A percentile compares a stretch with the other conserved stretches of the same genome.
Conservation (phyloP, 805 yeast species). For the Hanseniaspora pseudoguilliermondii region DNA sequence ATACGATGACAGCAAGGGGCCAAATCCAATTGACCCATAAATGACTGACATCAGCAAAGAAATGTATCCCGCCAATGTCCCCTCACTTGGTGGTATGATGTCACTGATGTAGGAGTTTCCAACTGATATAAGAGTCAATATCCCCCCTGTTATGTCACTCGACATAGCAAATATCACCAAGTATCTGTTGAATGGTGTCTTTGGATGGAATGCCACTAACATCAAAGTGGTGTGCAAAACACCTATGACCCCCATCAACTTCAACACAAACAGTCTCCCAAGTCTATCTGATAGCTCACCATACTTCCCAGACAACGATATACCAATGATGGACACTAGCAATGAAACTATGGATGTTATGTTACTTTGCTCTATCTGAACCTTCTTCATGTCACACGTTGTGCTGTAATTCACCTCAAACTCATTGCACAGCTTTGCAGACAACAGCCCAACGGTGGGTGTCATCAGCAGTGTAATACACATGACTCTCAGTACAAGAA, state of each 20-base stretch:
- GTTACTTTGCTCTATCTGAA: constrained; percentile 36
- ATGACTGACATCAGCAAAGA: constrained; percentile 41
- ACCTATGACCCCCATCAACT: constrained; percentile 23
- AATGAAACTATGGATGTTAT: constrained; percentile 36
- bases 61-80: constrained; percentile 46
- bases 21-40: constrained; percentile 48
- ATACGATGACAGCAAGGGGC: constrained; percentile 48
- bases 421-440: constrained; percentile 32
- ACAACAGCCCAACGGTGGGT: constrained; percentile 28
- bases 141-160: constrained; percentile 50
- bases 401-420: constrained; percentile 23
- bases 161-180: constrained; percentile 34
- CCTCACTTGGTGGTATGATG: constrained; percentile 47
- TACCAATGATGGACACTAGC: constrained; percentile 33
- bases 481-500: constrained; percentile 33
- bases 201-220: constrained; percentile 25
- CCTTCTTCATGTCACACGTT: constrained; percentile 29
- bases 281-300: constrained; percentile 51
- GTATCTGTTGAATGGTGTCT: constrained; percentile 28
- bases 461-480: constrained; percentile 31
- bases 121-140: constrained; percentile 42
- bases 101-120: constrained; percentile 64
- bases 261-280: constrained; percentile 46
- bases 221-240: constrained; percentile 19
- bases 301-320: constrained; percentile 47